These are phyloP conservation scores for Colletotrichum plurivorum DNA, from an alignment of 2,329 filamentous ascomycete genomes.

Conservation along the genomic window DNA sequence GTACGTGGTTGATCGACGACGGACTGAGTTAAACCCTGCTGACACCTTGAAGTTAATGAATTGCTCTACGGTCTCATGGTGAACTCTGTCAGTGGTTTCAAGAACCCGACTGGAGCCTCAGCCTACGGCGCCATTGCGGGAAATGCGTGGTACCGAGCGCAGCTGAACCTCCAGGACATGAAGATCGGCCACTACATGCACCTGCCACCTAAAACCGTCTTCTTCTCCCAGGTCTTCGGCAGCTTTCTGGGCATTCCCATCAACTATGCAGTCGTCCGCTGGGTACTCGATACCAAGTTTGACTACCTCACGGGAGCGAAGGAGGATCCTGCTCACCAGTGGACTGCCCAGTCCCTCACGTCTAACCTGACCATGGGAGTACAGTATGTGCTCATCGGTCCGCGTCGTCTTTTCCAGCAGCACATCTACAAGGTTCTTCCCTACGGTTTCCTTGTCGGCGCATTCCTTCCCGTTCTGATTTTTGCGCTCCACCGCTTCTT, in stretches of 20 bases:
- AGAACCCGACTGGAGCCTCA: conserved; percentile 71
- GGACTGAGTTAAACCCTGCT: not conserved
- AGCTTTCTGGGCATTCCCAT: conserved; percentile 71
- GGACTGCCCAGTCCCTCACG: conserved; percentile 70
- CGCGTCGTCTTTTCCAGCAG: conserved; percentile 59
- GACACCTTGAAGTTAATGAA: conserved; percentile 59
- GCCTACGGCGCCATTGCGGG: conserved; percentile 72
- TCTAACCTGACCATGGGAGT: conserved; percentile 68
- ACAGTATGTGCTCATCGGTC: conserved; percentile 71
- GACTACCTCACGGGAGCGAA: conserved; percentile 67
- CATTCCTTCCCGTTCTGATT: conserved; percentile 59
- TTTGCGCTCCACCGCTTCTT: conserved; percentile 67
- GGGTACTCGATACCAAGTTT: conserved; percentile 70
- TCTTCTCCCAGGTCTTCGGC: conserved; percentile 74
- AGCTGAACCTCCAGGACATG: conserved; percentile 68
- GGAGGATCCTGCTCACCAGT: conserved; percentile 70
- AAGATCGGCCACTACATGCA: conserved; percentile 66
- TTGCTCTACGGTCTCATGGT: conserved; percentile 73
- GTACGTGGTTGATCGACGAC: not conserved
- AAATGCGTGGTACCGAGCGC: conserved; percentile 72
- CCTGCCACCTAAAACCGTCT: conserved; percentile 69
- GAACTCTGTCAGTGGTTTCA: conserved; percentile 57
- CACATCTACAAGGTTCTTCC: conserved; percentile 63
- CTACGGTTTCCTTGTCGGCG: conserved; percentile 68
- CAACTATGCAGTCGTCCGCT: conserved; percentile 73